phyloP scores from a whole-genome alignment of 768 basidiomycete species.

The Tylopilus sp. region DNA sequence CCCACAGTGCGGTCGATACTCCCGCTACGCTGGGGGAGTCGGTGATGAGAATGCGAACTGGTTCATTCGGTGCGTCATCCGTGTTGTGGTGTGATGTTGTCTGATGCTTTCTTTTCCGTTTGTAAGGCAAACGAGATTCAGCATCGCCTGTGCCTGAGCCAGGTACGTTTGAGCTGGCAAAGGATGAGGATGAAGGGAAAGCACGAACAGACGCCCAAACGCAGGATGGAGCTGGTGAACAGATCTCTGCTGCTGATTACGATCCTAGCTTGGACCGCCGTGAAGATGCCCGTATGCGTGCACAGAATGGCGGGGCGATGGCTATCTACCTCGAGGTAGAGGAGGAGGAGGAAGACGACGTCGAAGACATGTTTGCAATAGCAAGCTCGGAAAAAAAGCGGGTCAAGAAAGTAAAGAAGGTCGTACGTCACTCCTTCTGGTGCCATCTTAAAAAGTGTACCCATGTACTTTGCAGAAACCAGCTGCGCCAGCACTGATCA shows the following conservation, averaged over 20 bases:
- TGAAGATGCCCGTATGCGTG: slow-evolving; percentile 77
- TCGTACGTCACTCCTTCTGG: slow-evolving; percentile 33
- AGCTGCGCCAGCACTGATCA: slow-evolving; percentile 60
- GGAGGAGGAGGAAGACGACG: slow-evolving; percentile 63
- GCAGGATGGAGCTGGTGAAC: slow-evolving; percentile 51
- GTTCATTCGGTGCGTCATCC: slow-evolving; percentile 20
- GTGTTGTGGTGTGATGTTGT: not conserved
- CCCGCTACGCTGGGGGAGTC: slow-evolving; percentile 22
- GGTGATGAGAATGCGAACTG: slow-evolving; percentile 13
- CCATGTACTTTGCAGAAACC: slow-evolving; percentile 37
- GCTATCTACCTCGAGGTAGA: slow-evolving; percentile 46
- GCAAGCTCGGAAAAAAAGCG: slow-evolving; percentile 44
- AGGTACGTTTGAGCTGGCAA: slow-evolving; percentile 63
- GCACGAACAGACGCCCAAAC: slow-evolving; percentile 43
- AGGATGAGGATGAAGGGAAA: slow-evolving; percentile 53
- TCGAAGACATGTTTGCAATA: slow-evolving; percentile 95
- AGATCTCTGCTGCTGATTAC: slow-evolving; percentile 91
- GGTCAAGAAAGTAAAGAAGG: slow-evolving; percentile 55
- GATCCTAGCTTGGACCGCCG: slow-evolving; percentile 80
- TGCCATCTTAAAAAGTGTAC: not conserved
- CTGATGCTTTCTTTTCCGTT: not conserved
- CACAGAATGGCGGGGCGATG: slow-evolving; percentile 38
- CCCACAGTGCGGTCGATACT: slow-evolving; percentile 42
- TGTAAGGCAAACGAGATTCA: slow-evolving; percentile 49
- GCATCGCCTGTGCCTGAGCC: slow-evolving; percentile 58